These are phyloP conservation scores for Euphorbia lathyris DNA, from an alignment of 345 rosid species.

Conservation along the genomic window DNA sequence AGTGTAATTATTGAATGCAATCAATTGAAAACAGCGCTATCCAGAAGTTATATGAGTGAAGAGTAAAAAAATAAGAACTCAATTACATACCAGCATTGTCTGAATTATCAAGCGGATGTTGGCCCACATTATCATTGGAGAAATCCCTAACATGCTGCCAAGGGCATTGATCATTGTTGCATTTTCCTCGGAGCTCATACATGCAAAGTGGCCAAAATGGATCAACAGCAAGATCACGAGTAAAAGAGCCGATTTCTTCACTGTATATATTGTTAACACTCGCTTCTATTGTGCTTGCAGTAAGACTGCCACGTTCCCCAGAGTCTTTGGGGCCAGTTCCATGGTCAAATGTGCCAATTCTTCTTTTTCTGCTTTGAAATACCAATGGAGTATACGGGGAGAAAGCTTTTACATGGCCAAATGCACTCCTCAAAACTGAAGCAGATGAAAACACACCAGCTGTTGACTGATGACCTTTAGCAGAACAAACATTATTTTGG, in stretches of 20 bases:
- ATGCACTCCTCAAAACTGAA: conserved; percentile 47
- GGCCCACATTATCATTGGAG: conserved; percentile 33
- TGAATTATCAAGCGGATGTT: conserved; percentile 34
- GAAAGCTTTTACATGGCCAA: conserved; percentile 48
- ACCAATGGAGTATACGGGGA: conserved; percentile 22
- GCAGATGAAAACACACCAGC: conserved; percentile 32
- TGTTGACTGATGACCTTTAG: conserved; percentile 21
- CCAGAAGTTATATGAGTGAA: conserved; percentile 5
- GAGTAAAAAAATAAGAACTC: not conserved
- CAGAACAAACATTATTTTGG: conserved; percentile 28
- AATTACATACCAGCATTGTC: conserved; percentile 38
- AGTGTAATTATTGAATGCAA: conserved; percentile 18
- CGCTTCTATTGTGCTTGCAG: conserved; percentile 28
- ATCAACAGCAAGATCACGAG: conserved; percentile 50
- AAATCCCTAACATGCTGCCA: conserved; percentile 83
- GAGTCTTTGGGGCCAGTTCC: conserved; percentile 26
- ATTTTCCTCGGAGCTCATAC: conserved; percentile 94
- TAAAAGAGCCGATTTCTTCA: conserved; percentile 45
- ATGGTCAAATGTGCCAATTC: conserved; percentile 17
- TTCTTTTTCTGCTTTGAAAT: conserved; percentile 24
- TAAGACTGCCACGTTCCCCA: conserved; percentile 29
- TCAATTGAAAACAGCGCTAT: conserved; percentile 11
- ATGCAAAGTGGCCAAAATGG: conserved; percentile 86
- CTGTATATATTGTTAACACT: conserved; percentile 22
- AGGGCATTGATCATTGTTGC: conserved; percentile 89